Base-by-base conservation (phyloP, 331 rosid species). In the Malus hybrid region DNA sequence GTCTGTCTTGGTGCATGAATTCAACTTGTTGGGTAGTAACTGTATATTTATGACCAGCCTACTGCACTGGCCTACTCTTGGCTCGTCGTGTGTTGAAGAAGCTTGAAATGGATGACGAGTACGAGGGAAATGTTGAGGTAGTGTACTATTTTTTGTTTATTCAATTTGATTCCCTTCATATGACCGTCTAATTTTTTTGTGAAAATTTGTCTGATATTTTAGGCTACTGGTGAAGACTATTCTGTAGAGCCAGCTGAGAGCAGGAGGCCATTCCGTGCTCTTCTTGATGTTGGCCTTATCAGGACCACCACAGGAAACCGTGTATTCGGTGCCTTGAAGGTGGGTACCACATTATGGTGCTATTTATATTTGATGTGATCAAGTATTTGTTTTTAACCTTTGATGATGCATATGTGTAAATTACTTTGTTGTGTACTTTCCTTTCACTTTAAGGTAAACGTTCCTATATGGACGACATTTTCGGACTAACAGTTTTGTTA, bases 191-290 rank as follows among this genome's bases (percentile, higher is more conserved):
- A 42, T 42, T 42, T 42, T 10, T 42, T 10, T n/a, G 48, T 42
- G 14, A 42, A 42, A 3, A 1, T 5, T 15, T 55, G 5, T 22
- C 12, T 10, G 3, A 36, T 9, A 39, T 32, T 6, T 3, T 50
- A 94, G 99, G 97, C 96, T 46, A 78, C 90, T 2, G 99, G 99
- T 6, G 99, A 94, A 79, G 99, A 94, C 68, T 94, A 19, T 76
- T 94, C 97, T 1, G 97, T 94, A 36, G 98, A 94, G 62, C 97
- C 98, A 30, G 87, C 95, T 52, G 98, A 93, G 0, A 81, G 78
- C 72, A 86, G 99, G 72, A 89, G 99, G 83, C 99, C 99, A 32
- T 94, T 92, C 92, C 97, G 97, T 58, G 99, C 99, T 53, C 95
- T 94, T 11, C 99, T 94, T 66, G 99, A 94, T 82, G 97, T 92